Percentiles rank a stretch among this genome's conserved stretches.
Conservation (phyloP, 1,139 yeast genomes). For the Debaryomycetaceae sp. region DNA sequence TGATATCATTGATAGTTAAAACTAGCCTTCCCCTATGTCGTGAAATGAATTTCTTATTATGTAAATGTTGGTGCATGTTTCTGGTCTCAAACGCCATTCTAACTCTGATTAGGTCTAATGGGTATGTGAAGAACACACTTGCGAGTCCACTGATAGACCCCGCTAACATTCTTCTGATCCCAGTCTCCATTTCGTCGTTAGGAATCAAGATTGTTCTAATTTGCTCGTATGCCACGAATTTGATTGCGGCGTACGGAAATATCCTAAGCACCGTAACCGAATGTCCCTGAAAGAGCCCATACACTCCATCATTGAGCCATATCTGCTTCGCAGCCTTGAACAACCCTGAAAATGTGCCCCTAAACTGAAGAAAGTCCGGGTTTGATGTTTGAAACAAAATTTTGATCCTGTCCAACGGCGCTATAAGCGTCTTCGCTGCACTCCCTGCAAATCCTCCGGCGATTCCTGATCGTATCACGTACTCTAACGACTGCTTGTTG, state of each 20-base stretch:
- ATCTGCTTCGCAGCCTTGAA: slow-evolving; percentile 69
- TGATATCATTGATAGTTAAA: slow-evolving; percentile 54
- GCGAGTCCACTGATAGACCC: slow-evolving; percentile 89
- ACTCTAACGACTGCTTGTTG: slow-evolving; percentile 73
- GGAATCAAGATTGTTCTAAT: slow-evolving; percentile 79
- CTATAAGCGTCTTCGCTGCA: slow-evolving; percentile 90
- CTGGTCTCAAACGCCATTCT: slow-evolving; percentile 85
- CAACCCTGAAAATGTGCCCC: slow-evolving; percentile 80
- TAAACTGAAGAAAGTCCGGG: slow-evolving; percentile 76
- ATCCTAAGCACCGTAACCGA: slow-evolving; percentile 87
- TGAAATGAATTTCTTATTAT: slow-evolving; percentile 15
- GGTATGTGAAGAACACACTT: slow-evolving; percentile 88
- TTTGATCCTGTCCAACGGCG: slow-evolving; percentile 93
- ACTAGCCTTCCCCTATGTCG: slow-evolving; percentile 50
- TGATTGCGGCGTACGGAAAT: slow-evolving; percentile 96
- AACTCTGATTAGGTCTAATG: slow-evolving; percentile 85
- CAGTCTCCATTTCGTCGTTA: slow-evolving; percentile 69
- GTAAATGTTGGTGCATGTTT: slow-evolving; percentile 26
- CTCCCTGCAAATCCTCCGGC: slow-evolving; percentile 98
- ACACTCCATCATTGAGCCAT: slow-evolving; percentile 64
- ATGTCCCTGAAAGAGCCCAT: slow-evolving; percentile 92
- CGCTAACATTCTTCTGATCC: slow-evolving; percentile 73
- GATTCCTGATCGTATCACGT: slow-evolving; percentile 76
- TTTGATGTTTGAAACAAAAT: slow-evolving; percentile 92
- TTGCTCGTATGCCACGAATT: slow-evolving; percentile 97